Conservation (phyloP, 2,329 filamentous ascomycete genomes). For the Leptosphaerulina australis region DNA sequence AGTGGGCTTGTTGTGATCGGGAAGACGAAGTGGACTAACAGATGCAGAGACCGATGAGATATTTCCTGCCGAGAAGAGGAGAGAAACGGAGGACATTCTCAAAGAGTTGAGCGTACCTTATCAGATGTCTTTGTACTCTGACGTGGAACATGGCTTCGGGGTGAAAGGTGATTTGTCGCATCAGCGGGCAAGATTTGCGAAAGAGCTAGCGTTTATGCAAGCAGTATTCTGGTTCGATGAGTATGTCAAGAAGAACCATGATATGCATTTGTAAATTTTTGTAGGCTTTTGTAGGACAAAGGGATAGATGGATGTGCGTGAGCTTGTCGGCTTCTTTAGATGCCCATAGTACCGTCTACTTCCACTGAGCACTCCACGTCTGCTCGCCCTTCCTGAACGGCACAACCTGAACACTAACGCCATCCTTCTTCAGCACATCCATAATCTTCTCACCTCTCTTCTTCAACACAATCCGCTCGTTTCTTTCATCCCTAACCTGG, state of each 20-base stretch:
- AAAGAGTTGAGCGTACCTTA: constrained; percentile 62
- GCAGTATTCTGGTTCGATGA: constrained; percentile 78
- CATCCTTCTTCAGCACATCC: constrained; percentile 60
- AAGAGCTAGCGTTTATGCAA: constrained; percentile 81
- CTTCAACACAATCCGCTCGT: constrained; percentile 62
- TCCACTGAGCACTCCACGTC: constrained; percentile 60
- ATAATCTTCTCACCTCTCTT: constrained; percentile 62
- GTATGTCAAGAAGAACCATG: constrained; percentile 54
- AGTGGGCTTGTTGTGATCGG: too few relatives aligned
- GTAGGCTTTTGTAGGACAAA: not conserved
- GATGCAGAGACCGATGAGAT: constrained; percentile 62
- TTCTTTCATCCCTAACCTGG: constrained; percentile 53
- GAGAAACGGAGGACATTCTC: constrained; percentile 66
- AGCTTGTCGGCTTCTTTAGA: too few relatives aligned
- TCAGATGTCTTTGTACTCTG: constrained; percentile 78
- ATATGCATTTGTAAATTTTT: too few relatives aligned
- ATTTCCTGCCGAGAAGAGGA: constrained; percentile 63
- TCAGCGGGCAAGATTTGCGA: constrained; percentile 68
- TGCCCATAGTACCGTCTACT: too few relatives aligned
- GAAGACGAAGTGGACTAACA: not conserved
- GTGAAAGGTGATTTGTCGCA: constrained; percentile 69
- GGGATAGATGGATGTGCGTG: not conserved
- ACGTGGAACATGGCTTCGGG: constrained; percentile 75
- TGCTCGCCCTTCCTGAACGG: constrained; percentile 68
- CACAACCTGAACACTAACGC: constrained; percentile 64